phyloP scores from a whole-genome alignment of 768 basidiomycete genomes.

The Pleurotus pulmonarius region DNA sequence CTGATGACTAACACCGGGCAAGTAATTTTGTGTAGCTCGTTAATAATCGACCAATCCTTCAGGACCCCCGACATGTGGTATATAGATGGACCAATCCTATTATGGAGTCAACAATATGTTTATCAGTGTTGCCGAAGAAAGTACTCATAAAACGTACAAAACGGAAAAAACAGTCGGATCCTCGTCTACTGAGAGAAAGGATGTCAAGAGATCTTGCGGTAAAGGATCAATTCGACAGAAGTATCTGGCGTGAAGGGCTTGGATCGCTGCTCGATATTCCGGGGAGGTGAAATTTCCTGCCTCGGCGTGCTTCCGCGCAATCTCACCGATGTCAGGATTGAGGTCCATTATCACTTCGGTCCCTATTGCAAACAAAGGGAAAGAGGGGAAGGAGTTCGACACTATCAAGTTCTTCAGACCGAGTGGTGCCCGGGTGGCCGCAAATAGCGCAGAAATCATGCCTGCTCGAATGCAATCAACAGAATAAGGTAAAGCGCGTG shows the following conservation, averaged over 20 bases:
- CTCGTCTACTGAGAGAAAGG: conserved; percentile 19
- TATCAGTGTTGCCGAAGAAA: too few relatives aligned
- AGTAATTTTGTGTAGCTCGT: conserved; percentile 16
- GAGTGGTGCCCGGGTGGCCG: conserved; percentile 28
- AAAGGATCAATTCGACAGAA: conserved; percentile 26
- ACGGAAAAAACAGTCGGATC: conserved; percentile 27
- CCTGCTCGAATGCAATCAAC: conserved; percentile 17
- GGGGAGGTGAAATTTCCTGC: conserved; percentile 1
- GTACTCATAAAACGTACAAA: neutral
- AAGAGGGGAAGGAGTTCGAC: conserved; percentile 25
- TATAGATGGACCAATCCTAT: conserved; percentile 31
- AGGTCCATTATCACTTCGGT: neutral
- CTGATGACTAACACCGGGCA: conserved; percentile 19
- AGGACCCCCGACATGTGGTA: conserved; percentile 24
- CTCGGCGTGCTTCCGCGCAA: neutral
- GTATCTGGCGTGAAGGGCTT: conserved; percentile 27
- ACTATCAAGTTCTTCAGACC: conserved; percentile 34
- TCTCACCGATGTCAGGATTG: neutral
- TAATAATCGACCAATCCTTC: conserved; percentile 18
- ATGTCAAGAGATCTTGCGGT: conserved; percentile 26
- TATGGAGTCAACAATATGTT: neutral
- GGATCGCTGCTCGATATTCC: conserved; percentile 29
- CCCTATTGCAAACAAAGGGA: conserved; percentile 19
- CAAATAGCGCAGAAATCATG: conserved; percentile 43
- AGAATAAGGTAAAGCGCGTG: neutral